Conservation (phyloP, 140 eudicot genomes). For the Flaveria floridana region DNA sequence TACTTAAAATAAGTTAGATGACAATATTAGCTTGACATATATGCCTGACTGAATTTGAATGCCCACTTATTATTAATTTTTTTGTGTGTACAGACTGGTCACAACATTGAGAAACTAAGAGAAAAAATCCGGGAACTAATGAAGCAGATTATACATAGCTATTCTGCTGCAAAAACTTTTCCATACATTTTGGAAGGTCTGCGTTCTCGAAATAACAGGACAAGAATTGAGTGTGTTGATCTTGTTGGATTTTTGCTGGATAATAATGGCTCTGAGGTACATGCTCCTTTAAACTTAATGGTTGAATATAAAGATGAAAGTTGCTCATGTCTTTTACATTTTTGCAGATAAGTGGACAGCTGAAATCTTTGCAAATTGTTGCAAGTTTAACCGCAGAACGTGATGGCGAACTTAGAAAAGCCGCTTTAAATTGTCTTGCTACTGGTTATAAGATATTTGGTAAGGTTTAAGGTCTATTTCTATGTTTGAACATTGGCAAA, state of each 20-base stretch:
- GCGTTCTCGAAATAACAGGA: slow-evolving; percentile 88
- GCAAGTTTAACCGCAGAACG: slow-evolving; percentile 98
- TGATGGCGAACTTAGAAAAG: slow-evolving; percentile 96
- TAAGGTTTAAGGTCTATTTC: slow-evolving; percentile 30
- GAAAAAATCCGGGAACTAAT: slow-evolving; percentile 83
- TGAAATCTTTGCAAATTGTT: slow-evolving; percentile 83
- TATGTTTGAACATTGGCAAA: neutral
- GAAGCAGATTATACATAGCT: slow-evolving; percentile 61
- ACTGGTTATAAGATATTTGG: slow-evolving; percentile 90
- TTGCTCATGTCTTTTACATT: slow-evolving; percentile 14
- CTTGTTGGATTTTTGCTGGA: slow-evolving; percentile 87
- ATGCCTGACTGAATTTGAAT: neutral
- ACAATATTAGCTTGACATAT: neutral
- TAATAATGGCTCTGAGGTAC: slow-evolving; percentile 82
- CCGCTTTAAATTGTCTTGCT: slow-evolving; percentile 86
- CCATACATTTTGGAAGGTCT: slow-evolving; percentile 91
- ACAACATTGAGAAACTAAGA: slow-evolving; percentile 92
- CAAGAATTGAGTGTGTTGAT: slow-evolving; percentile 84
- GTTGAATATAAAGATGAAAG: neutral
- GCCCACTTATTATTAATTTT: slow-evolving; percentile 3
- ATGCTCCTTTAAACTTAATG: neutral
- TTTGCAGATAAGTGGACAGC: slow-evolving; percentile 73
- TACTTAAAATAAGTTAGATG: neutral
- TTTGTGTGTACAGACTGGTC: slow-evolving; percentile 67
- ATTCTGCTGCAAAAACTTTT: slow-evolving; percentile 86